Base-by-base conservation (phyloP, 768 basidiomycete species). In the Pleurotus cornucopiae region DNA sequence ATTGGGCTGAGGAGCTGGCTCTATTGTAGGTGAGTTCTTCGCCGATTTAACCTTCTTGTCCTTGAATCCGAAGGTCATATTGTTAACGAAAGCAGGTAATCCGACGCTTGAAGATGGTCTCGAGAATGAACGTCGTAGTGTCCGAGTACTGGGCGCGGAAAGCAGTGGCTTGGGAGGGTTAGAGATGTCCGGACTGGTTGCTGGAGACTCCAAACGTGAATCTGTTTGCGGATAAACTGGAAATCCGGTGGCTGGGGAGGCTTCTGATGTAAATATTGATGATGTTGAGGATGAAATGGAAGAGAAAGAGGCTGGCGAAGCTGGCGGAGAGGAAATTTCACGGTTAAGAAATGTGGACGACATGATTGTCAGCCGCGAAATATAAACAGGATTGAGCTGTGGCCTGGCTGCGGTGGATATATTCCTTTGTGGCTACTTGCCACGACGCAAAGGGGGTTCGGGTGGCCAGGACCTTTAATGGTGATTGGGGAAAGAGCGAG, bases 51-150 rank as follows among this genome's bases (percentile, higher is more conserved):
- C 38, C 43, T 55, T 55, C 45, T 46, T 55, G 45, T 55, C 54
- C 41, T 55, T 44, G 54, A 55, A 55, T 46, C 54, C 54, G 34
- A 55, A 55, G 25, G 23, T 37, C 54, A 55, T 55, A 46, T 18
- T 55, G 41, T 16, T 44, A 37, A 55, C 41, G 39, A 44, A 45
- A n/a, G 54, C 54, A 45, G 54, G 51, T n/a, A 52, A 21, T 52
- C 51, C 51, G 51, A 52, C 51, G 23, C 51, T 52, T 7, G 37
- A 39, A 20, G 51, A 38, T 9, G 51, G 51, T 52, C 51, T 52
- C 16, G 51, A 52, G n/a, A 52, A 41, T 13, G 51, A 52, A 21
- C 51, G 51, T 39, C 51, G 51, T 3, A 52, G 38, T 20, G 51
- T 39, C n/a, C 37, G 34, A 21, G 51, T 52, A 23, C 5, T 26